phyloP scores from a whole-genome alignment of 1,284 basidiomycete genomes.

The Papiliotrema laurentii region DNA sequence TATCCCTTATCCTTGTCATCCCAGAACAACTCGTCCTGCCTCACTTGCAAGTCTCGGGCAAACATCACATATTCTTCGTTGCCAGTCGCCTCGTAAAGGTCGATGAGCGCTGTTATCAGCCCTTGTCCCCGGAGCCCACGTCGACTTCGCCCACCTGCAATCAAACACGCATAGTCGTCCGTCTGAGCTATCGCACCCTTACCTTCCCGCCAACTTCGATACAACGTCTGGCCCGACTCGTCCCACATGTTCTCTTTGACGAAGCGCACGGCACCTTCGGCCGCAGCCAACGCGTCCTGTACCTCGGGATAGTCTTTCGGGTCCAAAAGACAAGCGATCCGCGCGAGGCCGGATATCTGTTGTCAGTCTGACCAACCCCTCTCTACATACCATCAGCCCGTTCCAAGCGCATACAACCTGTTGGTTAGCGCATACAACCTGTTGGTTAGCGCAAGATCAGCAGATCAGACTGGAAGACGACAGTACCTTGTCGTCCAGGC shows the following conservation, averaged over 20 bases:
- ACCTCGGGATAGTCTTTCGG: slow-evolving; percentile 20
- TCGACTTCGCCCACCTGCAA: slow-evolving; percentile 14
- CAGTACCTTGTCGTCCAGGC: slow-evolving; percentile 50
- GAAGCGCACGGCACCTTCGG: slow-evolving; percentile 23
- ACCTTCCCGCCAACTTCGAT: slow-evolving; percentile 37
- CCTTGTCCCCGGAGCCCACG: neutral
- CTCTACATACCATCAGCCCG: slow-evolving; percentile 49
- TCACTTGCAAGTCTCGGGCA: slow-evolving; percentile 48
- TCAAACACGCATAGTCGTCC: slow-evolving; percentile 43
- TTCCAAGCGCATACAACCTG: slow-evolving; percentile 52
- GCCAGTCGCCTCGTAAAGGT: slow-evolving; percentile 49
- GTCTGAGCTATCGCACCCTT: slow-evolving; percentile 38
- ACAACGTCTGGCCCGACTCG: slow-evolving; percentile 12
- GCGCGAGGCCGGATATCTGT: slow-evolving; percentile 30
- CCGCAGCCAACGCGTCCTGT: slow-evolving; percentile 10
- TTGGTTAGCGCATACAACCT: no score
- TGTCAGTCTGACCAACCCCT: neutral
- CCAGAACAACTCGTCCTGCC: slow-evolving; percentile 51
- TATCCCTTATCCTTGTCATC: slow-evolving; percentile 50
- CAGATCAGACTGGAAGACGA: neutral
- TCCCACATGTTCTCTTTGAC: slow-evolving; percentile 31
- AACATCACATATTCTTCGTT: slow-evolving; percentile 43
- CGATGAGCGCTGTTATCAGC: slow-evolving; percentile 29
- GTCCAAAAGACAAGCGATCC: slow-evolving; percentile 13
- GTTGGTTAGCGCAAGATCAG: no score